A percentile compares a stretch with the other conserved stretches of the same genome.
Conservation (phyloP, 2,329 filamentous ascomycete genomes). For the Coniochaeta hoffmannii region DNA sequence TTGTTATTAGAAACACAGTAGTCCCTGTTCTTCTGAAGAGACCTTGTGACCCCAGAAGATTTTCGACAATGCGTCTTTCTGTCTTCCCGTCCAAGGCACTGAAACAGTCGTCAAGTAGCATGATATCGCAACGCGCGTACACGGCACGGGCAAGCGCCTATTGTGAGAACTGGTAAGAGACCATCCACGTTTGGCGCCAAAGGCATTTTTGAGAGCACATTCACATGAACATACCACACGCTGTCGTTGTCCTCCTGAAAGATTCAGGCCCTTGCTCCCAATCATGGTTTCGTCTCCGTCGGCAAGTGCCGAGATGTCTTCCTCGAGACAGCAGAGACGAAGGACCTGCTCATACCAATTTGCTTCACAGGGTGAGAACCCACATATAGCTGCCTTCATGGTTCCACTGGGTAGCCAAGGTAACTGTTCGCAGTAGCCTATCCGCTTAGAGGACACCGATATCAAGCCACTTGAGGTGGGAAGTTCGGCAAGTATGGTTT, state of each 20-base stretch:
- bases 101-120: slow-evolving; percentile 27
- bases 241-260: slow-evolving; percentile 40
- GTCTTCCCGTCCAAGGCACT: slow-evolving; percentile 28
- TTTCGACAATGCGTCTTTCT: slow-evolving; percentile 18
- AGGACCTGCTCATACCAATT: slow-evolving; percentile 23
- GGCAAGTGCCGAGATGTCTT: slow-evolving; percentile 23
- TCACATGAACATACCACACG: slow-evolving; percentile 17
- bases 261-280: slow-evolving; percentile 35
- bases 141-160: slow-evolving; percentile 23
- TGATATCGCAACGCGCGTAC: not conserved
- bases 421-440: slow-evolving; percentile 29
- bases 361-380: not conserved
- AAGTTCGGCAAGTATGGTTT: slow-evolving; percentile 22
- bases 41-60: slow-evolving; percentile 21
- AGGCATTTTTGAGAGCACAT: too few relatives aligned
- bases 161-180: too few relatives aligned
- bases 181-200: too few relatives aligned
- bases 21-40: slow-evolving; percentile 17
- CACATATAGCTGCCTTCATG: slow-evolving; percentile 21
- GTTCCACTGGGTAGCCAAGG: slow-evolving; percentile 28
- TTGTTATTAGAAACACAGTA: slow-evolving; percentile 24
- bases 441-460: slow-evolving; percentile 14
- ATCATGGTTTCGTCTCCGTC: slow-evolving; percentile 29
- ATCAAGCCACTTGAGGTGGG: slow-evolving; percentile 13
- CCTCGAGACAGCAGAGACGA: slow-evolving; percentile 27